Evolutionary conservation across 805 yeast species (phyloP).

Genomic region (Tetrapisispora fleetii): DNA sequence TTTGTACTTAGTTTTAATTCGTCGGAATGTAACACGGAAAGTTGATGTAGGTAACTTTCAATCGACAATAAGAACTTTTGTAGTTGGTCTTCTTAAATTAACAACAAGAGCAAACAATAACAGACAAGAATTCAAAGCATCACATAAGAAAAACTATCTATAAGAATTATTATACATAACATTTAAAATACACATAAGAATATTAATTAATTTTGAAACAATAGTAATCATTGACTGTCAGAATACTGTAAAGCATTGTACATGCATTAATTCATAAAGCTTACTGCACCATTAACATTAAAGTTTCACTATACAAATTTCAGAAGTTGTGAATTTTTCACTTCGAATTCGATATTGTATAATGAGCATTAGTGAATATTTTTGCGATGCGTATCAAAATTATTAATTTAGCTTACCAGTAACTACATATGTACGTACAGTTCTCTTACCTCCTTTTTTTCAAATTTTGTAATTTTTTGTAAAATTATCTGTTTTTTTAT

Average conservation of each 20-base stretch:
- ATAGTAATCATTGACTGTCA: too few species aligned
- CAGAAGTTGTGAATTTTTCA: neutral
- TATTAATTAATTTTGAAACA: neutral
- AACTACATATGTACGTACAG: too few species aligned
- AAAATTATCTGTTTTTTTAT: too few species aligned
- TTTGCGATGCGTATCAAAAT: neutral
- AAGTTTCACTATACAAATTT: neutral
- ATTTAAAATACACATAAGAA: too few species aligned
- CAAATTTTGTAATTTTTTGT: neutral
- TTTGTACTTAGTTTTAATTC: conserved; percentile 10
- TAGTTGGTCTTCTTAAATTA: conserved; percentile 1
- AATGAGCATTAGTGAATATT: too few species aligned
- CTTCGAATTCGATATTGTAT: neutral
- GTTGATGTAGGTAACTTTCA: conserved; percentile 47
- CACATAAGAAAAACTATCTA: neutral
- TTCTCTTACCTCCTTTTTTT: too few species aligned
- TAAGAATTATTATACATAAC: neutral
- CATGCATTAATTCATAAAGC: too few species aligned
- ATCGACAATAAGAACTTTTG: conserved; percentile 31
- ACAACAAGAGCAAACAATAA: neutral
- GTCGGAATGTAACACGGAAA: conserved; percentile 46
- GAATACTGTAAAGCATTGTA: too few species aligned
- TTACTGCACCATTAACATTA: neutral
- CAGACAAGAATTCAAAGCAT: neutral
- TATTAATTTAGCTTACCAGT: too few species aligned